phyloP scores from a whole-genome alignment of 2,329 filamentous ascomycete genomes.

The Stenocarpella maydis region DNA sequence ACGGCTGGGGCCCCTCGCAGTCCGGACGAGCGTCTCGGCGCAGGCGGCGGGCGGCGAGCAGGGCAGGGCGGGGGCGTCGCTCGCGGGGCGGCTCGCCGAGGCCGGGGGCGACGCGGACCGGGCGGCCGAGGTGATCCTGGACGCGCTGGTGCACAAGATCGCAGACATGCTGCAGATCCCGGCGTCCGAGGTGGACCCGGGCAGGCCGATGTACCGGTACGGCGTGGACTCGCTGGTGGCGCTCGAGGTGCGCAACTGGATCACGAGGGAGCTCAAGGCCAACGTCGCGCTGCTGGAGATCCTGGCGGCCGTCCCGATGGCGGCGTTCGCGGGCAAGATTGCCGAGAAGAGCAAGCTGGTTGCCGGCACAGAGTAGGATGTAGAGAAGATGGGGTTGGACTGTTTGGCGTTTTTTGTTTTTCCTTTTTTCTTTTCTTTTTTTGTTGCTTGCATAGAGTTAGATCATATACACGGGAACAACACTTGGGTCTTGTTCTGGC shows the following conservation, averaged over 20 bases:
- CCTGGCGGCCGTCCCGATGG: constrained; percentile 31
- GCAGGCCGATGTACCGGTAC: constrained; percentile 31
- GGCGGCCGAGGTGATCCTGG: constrained; percentile 30
- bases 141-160: constrained; percentile 30
- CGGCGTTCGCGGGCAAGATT: constrained; percentile 31
- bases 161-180: constrained; percentile 34
- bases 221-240: constrained; percentile 33
- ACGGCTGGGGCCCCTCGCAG: constrained; percentile 28
- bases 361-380: neutral
- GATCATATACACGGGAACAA: neutral
- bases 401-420: neutral
- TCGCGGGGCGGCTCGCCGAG: constrained; percentile 28
- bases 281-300: constrained; percentile 31
- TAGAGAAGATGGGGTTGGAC: neutral
- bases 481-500: neutral
- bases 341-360: constrained; percentile 32
- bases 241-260: constrained; percentile 34
- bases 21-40: constrained; percentile 10
- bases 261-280: constrained; percentile 31
- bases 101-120: constrained; percentile 5
- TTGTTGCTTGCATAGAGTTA: neutral
- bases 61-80: constrained; percentile 14
- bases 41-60: neutral
- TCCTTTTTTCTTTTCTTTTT: neutral
- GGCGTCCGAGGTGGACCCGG: constrained; percentile 29